Percentiles rank a stretch among this genome's conserved stretches.
These are phyloP conservation scores for Colletotrichum kahawae DNA, from an alignment of 2,329 filamentous ascomycete genomes.

Conservation along the genomic window DNA sequence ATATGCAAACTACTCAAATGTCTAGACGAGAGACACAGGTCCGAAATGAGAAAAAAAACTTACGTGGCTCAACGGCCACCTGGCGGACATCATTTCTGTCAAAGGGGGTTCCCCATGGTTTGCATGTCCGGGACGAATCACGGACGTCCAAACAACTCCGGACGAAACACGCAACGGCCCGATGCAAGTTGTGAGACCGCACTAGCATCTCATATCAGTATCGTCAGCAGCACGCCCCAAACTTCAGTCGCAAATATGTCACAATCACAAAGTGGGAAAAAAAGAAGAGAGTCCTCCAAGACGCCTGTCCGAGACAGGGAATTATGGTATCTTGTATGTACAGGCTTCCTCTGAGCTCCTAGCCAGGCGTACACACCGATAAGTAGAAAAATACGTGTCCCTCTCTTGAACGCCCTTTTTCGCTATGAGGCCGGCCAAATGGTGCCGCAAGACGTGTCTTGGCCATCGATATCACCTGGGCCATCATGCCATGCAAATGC, in stretches of 20 bases:
- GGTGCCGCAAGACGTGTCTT: background rate
- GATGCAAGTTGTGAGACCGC: background rate
- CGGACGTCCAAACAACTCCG: background rate
- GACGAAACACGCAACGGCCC: slow-evolving; percentile 13
- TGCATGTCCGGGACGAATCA: background rate
- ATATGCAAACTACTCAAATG: background rate
- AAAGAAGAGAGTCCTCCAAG: background rate
- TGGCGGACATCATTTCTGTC: background rate
- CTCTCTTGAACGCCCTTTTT: slow-evolving; percentile 11
- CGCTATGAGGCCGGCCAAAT: background rate
- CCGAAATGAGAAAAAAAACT: background rate
- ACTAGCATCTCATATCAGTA: background rate
- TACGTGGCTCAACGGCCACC: background rate
- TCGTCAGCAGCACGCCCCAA: background rate
- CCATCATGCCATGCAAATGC: slow-evolving; percentile 18
- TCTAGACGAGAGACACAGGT: background rate
- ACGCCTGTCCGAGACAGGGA: slow-evolving; percentile 20
- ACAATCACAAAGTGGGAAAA: background rate
- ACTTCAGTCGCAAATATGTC: background rate
- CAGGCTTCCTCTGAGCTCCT: background rate
- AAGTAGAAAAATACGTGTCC: background rate
- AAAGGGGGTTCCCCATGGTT: background rate
- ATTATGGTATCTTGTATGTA: slow-evolving; percentile 25
- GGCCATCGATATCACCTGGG: background rate
- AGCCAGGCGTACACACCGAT: background rate